Conservation (phyloP, 768 basidiomycete species). For the Sporobolomyces pararoseus region DNA sequence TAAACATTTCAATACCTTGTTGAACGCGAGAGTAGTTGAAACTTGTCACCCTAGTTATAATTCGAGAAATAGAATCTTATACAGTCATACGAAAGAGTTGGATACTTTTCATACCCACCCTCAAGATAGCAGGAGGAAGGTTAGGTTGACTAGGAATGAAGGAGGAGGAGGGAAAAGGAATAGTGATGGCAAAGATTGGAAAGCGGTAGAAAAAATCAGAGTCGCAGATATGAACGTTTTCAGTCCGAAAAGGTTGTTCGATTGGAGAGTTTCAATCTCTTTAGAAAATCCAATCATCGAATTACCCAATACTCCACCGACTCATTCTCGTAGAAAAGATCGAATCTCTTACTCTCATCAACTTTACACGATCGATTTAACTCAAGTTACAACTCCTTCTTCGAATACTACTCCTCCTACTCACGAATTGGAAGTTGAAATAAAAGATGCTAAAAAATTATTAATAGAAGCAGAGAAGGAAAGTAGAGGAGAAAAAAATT, state of each 20-base stretch:
- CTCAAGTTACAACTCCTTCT: conserved; percentile 62
- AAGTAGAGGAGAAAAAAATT: conserved; percentile 60
- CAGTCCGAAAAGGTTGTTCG: conserved; percentile 73
- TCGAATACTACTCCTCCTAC: conserved; percentile 43
- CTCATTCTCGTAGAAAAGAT: conserved; percentile 64
- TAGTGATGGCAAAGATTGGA: conserved; percentile 56
- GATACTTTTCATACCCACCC: conserved; percentile 46
- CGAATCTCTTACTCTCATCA: conserved; percentile 90
- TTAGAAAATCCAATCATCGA: conserved; percentile 61
- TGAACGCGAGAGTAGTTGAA: conserved; percentile 72
- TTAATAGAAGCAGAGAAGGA: conserved; percentile 68
- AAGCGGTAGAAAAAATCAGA: conserved; percentile 72
- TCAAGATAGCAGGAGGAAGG: conserved; percentile 51
- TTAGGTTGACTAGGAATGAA: conserved; percentile 79
- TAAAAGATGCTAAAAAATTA: conserved; percentile 65
- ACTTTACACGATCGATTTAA: conserved; percentile 86
- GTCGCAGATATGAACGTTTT: conserved; percentile 83
- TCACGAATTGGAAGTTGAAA: conserved; percentile 88
- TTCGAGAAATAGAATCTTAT: conserved; percentile 61
- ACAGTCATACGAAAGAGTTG: conserved; percentile 70
- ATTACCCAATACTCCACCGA: conserved; percentile 21
- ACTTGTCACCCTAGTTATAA: conserved; percentile 57
- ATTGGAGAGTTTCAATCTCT: conserved; percentile 91
- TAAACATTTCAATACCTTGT: conserved; percentile 73
- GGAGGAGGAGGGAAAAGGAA: conserved; percentile 49